Conservation (phyloP, 2,329 filamentous ascomycete species). For the Monilinia fructicola region DNA sequence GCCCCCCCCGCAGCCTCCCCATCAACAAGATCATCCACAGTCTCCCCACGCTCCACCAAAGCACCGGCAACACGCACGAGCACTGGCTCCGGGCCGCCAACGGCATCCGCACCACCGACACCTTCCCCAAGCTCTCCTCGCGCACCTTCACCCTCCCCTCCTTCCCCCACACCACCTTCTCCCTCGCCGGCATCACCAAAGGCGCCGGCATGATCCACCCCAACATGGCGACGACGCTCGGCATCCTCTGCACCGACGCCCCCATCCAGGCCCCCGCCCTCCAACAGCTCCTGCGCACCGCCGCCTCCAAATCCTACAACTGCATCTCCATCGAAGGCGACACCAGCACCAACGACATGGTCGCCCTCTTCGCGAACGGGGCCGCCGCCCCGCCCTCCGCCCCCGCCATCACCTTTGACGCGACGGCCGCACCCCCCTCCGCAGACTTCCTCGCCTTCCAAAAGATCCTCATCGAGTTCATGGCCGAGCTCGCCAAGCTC, state of each 20-base stretch:
- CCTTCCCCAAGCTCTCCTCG: constrained; percentile 93
- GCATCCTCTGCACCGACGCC: constrained; percentile 88
- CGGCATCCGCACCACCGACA: constrained; percentile 97
- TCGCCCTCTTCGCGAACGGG: no score
- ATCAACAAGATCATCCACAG: constrained; percentile 11
- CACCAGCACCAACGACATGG: background rate
- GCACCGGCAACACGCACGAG: constrained; percentile 60
- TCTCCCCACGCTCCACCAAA: background rate
- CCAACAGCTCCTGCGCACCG: constrained; percentile 1
- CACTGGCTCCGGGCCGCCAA: constrained; percentile 85
- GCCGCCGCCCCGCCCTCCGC: no score
- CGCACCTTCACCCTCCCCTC: constrained; percentile 81
- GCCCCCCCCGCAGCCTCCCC: background rate
- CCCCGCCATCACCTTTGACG: no score
- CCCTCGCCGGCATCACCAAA: constrained; percentile 93
- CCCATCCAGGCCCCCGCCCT: constrained; percentile 60
- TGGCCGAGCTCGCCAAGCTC: no score
- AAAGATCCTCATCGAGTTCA: no score
- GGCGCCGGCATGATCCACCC: constrained; percentile 99
- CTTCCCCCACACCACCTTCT: constrained; percentile 71
- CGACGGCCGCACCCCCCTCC: no score
- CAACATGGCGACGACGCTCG: constrained; percentile 95
- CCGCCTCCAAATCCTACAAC: constrained; percentile 1
- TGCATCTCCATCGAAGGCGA: constrained; percentile 12
- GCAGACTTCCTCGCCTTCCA: no score